Evolutionary conservation across 768 basidiomycete species (phyloP).

Genomic region (Lactarius sp.): DNA sequence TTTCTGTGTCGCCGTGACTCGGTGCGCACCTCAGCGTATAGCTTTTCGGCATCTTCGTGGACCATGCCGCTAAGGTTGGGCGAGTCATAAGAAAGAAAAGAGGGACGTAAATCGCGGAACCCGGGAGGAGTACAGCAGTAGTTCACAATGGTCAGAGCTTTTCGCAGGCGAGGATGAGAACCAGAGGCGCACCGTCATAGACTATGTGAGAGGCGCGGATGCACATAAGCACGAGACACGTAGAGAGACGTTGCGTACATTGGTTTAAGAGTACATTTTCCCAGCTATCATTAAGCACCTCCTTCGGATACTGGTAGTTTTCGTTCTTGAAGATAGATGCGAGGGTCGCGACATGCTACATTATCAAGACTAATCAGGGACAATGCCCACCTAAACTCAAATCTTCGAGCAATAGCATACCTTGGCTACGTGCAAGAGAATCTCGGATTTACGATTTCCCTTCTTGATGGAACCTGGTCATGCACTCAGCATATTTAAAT

Average conservation of each 20-base stretch:
- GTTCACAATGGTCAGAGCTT: not conserved
- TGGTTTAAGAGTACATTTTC: conserved; percentile 89
- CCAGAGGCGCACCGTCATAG: conserved; percentile 64
- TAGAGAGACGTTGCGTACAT: conserved; percentile 45
- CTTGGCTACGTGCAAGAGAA: conserved; percentile 87
- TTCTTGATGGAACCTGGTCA: conserved; percentile 83
- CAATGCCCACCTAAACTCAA: not conserved
- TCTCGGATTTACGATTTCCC: conserved; percentile 95
- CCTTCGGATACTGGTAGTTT: conserved; percentile 76
- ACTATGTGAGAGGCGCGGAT: conserved; percentile 54
- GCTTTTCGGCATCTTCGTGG: conserved; percentile 88
- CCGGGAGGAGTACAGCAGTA: conserved; percentile 63
- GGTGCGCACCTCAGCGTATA: conserved; percentile 73
- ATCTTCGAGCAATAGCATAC: conserved; percentile 34
- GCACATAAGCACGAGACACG: conserved; percentile 35
- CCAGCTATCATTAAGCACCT: conserved; percentile 79
- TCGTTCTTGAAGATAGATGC: conserved; percentile 55
- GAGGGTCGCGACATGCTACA: conserved; percentile 70
- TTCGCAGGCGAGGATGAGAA: not conserved
- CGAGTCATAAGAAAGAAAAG: not conserved
- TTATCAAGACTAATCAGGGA: not conserved
- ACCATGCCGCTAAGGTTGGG: conserved; percentile 73
- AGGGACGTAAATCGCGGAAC: conserved; percentile 41
- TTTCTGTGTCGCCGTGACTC: conserved; percentile 43
- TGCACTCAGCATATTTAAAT: not conserved